Percentiles rank a stretch among this genome's conserved stretches.
Conservation (phyloP, 2,329 filamentous ascomycete species). For the Paecilomyces niveus region DNA sequence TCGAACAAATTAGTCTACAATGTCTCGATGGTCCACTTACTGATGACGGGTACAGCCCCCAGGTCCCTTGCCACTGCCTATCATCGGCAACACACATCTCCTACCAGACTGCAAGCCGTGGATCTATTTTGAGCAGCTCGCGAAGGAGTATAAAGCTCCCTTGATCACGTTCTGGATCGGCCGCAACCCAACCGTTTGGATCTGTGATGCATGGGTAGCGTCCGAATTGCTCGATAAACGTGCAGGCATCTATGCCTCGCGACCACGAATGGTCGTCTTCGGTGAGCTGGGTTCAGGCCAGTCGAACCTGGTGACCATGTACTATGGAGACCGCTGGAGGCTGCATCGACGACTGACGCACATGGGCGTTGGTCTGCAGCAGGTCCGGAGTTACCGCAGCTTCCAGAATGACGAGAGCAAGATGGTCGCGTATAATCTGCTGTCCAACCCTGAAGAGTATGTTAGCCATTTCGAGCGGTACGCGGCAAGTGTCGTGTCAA, state of each 20-base stretch:
- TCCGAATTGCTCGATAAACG: slow-evolving; percentile 26
- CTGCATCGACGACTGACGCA: slow-evolving; percentile 46
- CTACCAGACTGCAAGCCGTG: slow-evolving; percentile 51
- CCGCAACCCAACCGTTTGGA: slow-evolving; percentile 21
- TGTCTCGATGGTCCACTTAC: background rate
- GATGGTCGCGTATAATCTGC: slow-evolving; percentile 41
- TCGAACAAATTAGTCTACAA: background rate
- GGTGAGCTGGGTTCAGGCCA: slow-evolving; percentile 20
- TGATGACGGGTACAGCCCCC: slow-evolving; percentile 37
- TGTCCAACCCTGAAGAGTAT: slow-evolving; percentile 27
- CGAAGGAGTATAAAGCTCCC: slow-evolving; percentile 42
- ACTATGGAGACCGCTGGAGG: slow-evolving; percentile 31
- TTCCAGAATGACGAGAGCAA: slow-evolving; percentile 55
- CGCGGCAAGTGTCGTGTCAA: slow-evolving; percentile 34
- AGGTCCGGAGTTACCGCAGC: slow-evolving; percentile 45
- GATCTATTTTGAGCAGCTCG: slow-evolving; percentile 51
- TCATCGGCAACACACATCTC: slow-evolving; percentile 51
- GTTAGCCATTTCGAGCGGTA: slow-evolving; percentile 35
- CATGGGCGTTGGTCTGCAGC: slow-evolving; percentile 47
- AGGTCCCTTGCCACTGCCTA: slow-evolving; percentile 47
- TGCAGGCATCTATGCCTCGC: slow-evolving; percentile 22
- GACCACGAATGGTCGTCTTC: slow-evolving; percentile 22
- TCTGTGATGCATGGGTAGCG: slow-evolving; percentile 21
- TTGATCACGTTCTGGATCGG: slow-evolving; percentile 53
- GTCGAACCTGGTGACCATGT: slow-evolving; percentile 38